phyloP scores from a whole-genome alignment of 352 stramenopile species.

The Pythium myriotylum region DNA sequence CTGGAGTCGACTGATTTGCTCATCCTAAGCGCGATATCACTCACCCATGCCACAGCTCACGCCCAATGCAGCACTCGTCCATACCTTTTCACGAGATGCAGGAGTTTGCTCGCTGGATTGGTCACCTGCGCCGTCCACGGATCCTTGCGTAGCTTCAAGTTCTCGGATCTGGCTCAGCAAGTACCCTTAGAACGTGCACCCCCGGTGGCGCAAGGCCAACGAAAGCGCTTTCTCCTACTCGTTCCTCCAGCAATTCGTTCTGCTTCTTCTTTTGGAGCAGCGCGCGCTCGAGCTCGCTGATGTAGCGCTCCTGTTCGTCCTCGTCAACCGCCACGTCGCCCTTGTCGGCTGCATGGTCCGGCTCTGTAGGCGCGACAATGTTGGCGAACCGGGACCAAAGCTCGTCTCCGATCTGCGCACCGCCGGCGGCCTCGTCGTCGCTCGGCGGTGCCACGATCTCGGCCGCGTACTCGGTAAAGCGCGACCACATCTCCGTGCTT shows the following conservation, averaged over 20 bases:
- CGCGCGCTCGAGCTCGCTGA: constrained; percentile 71
- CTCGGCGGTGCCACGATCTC: constrained; percentile 67
- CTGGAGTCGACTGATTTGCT: no score
- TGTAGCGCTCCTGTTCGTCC: constrained; percentile 80
- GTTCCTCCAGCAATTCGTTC: constrained; percentile 58
- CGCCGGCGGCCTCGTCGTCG: constrained; percentile 27
- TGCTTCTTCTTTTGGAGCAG: constrained; percentile 78
- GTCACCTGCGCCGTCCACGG: no score
- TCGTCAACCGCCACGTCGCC: constrained; percentile 33
- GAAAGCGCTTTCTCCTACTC: constrained; percentile 26
- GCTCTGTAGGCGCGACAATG: constrained; percentile 13
- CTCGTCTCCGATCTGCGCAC: constrained; percentile 21
- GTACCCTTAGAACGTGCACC: no score
- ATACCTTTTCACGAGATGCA: no score
- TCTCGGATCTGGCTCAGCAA: constrained; percentile 19
- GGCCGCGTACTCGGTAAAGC: constrained; percentile 57
- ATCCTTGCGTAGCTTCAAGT: constrained; percentile 21
- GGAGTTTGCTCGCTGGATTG: no score
- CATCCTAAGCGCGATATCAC: no score
- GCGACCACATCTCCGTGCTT: constrained; percentile 73
- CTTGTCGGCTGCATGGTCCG: background rate
- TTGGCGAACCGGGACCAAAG: constrained; percentile 24
- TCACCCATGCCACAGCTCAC: no score
- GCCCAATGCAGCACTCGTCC: no score
- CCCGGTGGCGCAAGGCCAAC: no score